phyloP scores from a whole-genome alignment of 176 grass and related monocot species.

The Luzula sylvatica region DNA sequence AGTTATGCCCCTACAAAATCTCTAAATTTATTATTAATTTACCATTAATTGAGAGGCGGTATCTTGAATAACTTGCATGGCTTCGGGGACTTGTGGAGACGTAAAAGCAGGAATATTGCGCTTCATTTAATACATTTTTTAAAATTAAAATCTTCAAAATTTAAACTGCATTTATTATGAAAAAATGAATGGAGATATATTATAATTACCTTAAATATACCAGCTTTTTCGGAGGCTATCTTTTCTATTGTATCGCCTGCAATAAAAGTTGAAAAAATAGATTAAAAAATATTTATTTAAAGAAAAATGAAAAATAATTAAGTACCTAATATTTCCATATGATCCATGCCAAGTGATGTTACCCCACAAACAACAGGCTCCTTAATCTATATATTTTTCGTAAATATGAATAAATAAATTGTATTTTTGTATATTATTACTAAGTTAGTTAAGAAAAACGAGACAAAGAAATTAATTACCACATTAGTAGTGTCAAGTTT shows the following conservation, averaged over 20 bases:
- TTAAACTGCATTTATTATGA: constrained; percentile 21
- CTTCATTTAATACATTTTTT: constrained; percentile 29
- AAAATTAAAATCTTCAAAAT: constrained; percentile 32
- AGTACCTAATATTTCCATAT: constrained; percentile 94
- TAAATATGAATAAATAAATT: background rate
- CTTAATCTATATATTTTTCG: constrained; percentile 50
- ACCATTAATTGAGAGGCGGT: constrained; percentile 28
- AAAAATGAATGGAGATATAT: constrained; percentile 19
- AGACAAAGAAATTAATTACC: constrained; percentile 26
- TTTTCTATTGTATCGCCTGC: constrained; percentile 59
- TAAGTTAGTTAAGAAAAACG: background rate
- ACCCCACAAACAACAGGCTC: constrained; percentile 76
- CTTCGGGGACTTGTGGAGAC: constrained; percentile 28
- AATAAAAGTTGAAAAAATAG: constrained; percentile 1
- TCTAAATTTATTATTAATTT: constrained; percentile 10
- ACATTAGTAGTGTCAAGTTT: constrained; percentile 95
- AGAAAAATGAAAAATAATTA: constrained; percentile 9
- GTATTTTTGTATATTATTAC: background rate
- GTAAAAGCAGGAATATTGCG: constrained; percentile 29
- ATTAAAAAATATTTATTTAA: background rate
- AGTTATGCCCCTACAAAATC: background rate
- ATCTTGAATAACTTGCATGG: constrained; percentile 23
- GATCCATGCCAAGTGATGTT: constrained; percentile 75
- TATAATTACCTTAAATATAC: constrained; percentile 63
- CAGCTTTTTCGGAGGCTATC: constrained; percentile 71